phyloP scores from a whole-genome alignment of 2,329 filamentous ascomycete species.

The Xylaria sp. region DNA sequence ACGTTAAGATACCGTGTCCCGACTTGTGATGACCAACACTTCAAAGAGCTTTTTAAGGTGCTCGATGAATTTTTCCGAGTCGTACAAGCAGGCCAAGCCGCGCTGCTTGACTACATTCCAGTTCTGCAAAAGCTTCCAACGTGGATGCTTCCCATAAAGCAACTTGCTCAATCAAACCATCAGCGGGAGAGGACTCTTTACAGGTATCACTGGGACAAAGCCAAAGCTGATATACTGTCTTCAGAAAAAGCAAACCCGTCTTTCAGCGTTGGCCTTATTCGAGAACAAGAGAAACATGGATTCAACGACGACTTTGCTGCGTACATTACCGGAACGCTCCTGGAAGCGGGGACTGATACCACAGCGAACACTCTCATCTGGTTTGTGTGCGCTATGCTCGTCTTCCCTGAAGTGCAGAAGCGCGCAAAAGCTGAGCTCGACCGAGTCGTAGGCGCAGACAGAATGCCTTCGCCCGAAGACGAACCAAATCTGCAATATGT shows the following conservation, averaged over 20 bases:
- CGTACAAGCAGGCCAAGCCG: constrained; percentile 28
- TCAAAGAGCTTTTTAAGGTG: constrained; percentile 54
- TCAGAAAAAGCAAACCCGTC: constrained; percentile 38
- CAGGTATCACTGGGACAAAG: constrained; percentile 30
- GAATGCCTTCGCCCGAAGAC: constrained; percentile 61
- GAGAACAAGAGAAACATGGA: constrained; percentile 46
- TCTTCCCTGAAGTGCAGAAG: constrained; percentile 61
- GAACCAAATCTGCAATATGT: constrained; percentile 62
- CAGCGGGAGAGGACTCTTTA: constrained; percentile 23
- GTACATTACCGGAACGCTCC: constrained; percentile 46
- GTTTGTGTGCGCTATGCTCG: constrained; percentile 60
- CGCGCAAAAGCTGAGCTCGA: constrained; percentile 66
- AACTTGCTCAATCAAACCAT: constrained; percentile 22
- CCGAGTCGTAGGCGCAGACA: constrained; percentile 58
- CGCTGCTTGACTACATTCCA: constrained; percentile 33
- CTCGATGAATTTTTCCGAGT: constrained; percentile 27
- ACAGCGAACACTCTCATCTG: constrained; percentile 58
- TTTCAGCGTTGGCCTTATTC: constrained; percentile 43
- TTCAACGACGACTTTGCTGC: constrained; percentile 51
- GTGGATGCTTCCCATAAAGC: constrained; percentile 24
- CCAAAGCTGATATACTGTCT: constrained; percentile 18
- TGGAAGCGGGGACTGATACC: constrained; percentile 54
- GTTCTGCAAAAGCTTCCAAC: constrained; percentile 27
- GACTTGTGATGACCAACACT: constrained; percentile 52
- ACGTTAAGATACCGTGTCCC: constrained; percentile 20